phyloP scores from a whole-genome alignment of 352 stramenopile species.

The Phytophthora multivora region DNA sequence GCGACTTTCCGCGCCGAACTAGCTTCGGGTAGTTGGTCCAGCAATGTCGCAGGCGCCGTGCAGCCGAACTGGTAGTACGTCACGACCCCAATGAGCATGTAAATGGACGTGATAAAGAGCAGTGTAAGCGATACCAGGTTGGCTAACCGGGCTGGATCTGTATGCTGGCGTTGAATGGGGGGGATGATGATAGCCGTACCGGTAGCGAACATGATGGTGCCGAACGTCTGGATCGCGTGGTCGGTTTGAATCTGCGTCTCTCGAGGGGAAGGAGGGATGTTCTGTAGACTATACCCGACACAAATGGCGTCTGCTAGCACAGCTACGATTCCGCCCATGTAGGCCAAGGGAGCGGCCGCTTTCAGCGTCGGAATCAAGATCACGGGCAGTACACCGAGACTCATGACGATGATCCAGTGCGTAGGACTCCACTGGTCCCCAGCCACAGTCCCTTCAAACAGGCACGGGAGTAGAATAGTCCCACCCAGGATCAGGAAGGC shows the following conservation, averaged over 20 bases:
- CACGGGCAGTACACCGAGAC: slow-evolving; percentile 55
- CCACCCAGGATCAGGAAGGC: slow-evolving; percentile 74
- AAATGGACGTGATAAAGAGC: slow-evolving; percentile 74
- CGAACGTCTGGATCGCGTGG: slow-evolving; percentile 56
- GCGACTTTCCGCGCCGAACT: slow-evolving; percentile 40
- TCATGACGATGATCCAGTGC: slow-evolving; percentile 70
- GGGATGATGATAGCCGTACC: slow-evolving; percentile 71
- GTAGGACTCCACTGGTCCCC: slow-evolving; percentile 39
- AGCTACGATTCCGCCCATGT: slow-evolving; percentile 52
- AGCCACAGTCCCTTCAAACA: slow-evolving; percentile 38
- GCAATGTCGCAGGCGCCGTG: slow-evolving; percentile 57
- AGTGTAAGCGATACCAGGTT: slow-evolving; percentile 71
- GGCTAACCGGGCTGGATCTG: slow-evolving; percentile 47
- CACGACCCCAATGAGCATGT: slow-evolving; percentile 67
- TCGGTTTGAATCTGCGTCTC: slow-evolving; percentile 56
- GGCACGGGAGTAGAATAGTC: slow-evolving; percentile 59
- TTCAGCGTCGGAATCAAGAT: slow-evolving; percentile 69
- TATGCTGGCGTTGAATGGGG: slow-evolving; percentile 65
- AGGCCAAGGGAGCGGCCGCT: slow-evolving; percentile 47
- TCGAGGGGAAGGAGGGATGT: slow-evolving; percentile 41
- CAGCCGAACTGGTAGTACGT: slow-evolving; percentile 80
- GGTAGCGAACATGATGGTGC: slow-evolving; percentile 75
- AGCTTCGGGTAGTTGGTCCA: slow-evolving; percentile 56
- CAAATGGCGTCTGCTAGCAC: slow-evolving; percentile 59
- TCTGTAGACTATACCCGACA: slow-evolving; percentile 52